Evolutionary conservation across 495 filamentous ascomycete species (phyloP).

Genomic region (Annulohypoxylon nitens): DNA sequence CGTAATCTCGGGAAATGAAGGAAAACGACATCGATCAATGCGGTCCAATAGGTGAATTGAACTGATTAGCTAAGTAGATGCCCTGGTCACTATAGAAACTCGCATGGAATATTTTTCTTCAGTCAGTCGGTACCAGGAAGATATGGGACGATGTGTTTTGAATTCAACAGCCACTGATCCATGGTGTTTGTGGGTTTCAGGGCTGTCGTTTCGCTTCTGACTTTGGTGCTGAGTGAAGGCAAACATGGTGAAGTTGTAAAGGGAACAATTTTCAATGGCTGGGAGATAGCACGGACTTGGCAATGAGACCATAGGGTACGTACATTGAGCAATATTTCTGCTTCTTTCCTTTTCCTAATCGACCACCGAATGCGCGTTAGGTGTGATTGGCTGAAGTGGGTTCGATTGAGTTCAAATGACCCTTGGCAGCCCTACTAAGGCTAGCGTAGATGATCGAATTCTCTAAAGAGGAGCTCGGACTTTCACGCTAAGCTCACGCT

Average conservation of each 20-base stretch:
- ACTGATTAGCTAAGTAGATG: background rate
- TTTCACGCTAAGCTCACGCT: constrained; percentile 12
- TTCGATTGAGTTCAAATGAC: background rate
- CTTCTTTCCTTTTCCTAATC: constrained; percentile 32
- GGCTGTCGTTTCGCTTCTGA: background rate
- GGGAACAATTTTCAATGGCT: constrained; percentile 11
- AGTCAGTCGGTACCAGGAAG: background rate
- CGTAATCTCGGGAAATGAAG: constrained; percentile 43
- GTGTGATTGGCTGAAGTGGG: constrained; percentile 30
- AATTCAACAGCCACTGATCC: background rate
- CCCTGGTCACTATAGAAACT: constrained; percentile 2
- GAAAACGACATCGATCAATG: constrained; percentile 32
- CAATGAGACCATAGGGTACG: constrained; percentile 15
- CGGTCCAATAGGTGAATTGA: constrained; percentile 1
- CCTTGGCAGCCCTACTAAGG: constrained; percentile 9
- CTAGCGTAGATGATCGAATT: constrained; percentile 35
- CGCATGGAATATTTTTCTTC: background rate
- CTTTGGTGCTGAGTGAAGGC: background rate
- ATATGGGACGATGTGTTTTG: constrained; percentile 4
- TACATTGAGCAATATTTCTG: constrained; percentile 24
- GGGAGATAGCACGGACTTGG: constrained; percentile 14
- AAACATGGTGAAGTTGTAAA: constrained; percentile 23
- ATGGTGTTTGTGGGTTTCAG: constrained; percentile 9
- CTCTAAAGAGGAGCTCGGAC: constrained; percentile 28
- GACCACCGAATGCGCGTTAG: constrained; percentile 7